Conservation (phyloP, 2,329 filamentous ascomycete genomes). For the Fusarium graminum region DNA sequence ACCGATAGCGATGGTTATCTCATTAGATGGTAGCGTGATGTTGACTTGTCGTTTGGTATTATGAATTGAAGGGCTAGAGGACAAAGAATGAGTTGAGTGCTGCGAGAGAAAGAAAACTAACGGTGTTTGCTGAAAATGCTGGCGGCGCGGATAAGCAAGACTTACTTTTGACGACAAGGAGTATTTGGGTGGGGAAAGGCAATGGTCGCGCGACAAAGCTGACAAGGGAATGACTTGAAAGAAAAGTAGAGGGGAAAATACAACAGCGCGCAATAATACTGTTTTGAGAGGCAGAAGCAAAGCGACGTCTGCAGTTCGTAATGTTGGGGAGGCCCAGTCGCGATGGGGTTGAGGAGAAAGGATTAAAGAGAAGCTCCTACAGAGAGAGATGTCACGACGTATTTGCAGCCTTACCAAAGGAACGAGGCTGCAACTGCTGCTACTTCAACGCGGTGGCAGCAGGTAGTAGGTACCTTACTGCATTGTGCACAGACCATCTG, state of each 20-base stretch:
- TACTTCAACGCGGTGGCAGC: constrained; percentile 25
- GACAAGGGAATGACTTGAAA: constrained; percentile 46
- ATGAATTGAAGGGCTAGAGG: constrained; percentile 23
- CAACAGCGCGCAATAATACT: constrained; percentile 11
- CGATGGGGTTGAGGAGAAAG: constrained; percentile 41
- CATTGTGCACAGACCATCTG: constrained; percentile 38
- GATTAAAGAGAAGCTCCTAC: constrained; percentile 41
- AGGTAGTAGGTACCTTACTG: not conserved
- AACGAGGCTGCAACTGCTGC: constrained; percentile 45
- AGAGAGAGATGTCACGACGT: constrained; percentile 42
- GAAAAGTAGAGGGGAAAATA: constrained; percentile 20
- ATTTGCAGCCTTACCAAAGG: constrained; percentile 47
- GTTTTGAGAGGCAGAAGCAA: constrained; percentile 2
- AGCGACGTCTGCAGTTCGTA: constrained; percentile 23
- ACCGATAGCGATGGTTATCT: constrained; percentile 47
- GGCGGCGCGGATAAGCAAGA: constrained; percentile 44
- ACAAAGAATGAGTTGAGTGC: constrained; percentile 37
- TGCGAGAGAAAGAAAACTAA: constrained; percentile 17
- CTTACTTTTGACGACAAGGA: constrained; percentile 49
- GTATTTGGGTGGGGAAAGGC: constrained; percentile 37
- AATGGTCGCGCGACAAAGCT: constrained; percentile 36
- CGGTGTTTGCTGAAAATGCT: constrained; percentile 32
- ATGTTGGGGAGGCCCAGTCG: constrained; percentile 39
- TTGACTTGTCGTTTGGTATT: constrained; percentile 12
- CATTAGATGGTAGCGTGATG: constrained; percentile 50